These are phyloP conservation scores for Chenopodium album DNA, from an alignment of 148 eudicot species.

Conservation along the genomic window DNA sequence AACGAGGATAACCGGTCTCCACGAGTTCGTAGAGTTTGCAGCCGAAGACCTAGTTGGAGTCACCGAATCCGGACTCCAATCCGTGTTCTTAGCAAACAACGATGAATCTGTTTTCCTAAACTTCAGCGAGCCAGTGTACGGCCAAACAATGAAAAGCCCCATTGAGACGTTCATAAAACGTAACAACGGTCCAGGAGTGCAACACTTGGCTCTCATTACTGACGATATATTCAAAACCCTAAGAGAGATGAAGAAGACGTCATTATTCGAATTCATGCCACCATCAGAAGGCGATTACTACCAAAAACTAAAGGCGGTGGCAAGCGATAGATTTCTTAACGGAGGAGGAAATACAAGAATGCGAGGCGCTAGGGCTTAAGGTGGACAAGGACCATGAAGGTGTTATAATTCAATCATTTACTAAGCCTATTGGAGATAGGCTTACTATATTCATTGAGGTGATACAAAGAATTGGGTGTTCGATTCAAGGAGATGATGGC, in stretches of 20 bases:
- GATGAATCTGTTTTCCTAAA: constrained; percentile 67
- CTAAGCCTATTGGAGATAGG: constrained; percentile 89
- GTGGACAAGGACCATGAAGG: constrained; percentile 93
- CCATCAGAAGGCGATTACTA: constrained; percentile 76
- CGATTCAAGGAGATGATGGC: constrained; percentile 66
- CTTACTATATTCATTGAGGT: constrained; percentile 82
- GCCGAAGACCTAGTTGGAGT: constrained; percentile 73
- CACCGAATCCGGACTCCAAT: constrained; percentile 67
- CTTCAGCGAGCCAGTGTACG: constrained; percentile 70
- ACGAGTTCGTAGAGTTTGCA: constrained; percentile 72
- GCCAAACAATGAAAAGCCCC: constrained; percentile 77
- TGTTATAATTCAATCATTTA: constrained; percentile 78
- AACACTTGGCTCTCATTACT: constrained; percentile 70
- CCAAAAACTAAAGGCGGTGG: constrained; percentile 54
- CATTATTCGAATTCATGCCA: constrained; percentile 81
- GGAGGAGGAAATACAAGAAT: constrained; percentile 72
- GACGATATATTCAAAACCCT: constrained; percentile 72
- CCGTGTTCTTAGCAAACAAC: constrained; percentile 68
- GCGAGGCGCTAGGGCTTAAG: constrained; percentile 76
- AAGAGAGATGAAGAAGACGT: constrained; percentile 79
- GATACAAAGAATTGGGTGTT: constrained; percentile 87
- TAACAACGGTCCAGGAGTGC: constrained; percentile 85
- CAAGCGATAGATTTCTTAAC: constrained; percentile 53
- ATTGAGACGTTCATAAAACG: constrained; percentile 86
- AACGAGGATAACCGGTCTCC: constrained; percentile 71